phyloP scores from a whole-genome alignment of 805 yeast species.

The Ogataea pilisensis region DNA sequence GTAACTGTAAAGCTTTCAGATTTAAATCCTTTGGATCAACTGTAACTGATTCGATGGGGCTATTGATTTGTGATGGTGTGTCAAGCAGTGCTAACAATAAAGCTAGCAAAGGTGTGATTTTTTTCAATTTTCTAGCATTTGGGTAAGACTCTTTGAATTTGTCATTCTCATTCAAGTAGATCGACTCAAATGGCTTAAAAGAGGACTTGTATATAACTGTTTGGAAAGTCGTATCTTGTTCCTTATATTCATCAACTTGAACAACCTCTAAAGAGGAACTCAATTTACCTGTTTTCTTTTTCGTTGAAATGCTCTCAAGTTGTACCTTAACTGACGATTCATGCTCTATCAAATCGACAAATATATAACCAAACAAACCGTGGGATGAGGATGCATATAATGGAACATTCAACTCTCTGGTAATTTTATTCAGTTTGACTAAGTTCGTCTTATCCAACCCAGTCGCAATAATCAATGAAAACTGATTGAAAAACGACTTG shows the following conservation, averaged over 20 bases:
- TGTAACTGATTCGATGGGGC: constrained; percentile 20
- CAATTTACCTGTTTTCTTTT: constrained; percentile 50
- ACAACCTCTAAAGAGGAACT: constrained; percentile 41
- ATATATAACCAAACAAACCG: constrained; percentile 81
- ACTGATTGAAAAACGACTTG: constrained; percentile 42
- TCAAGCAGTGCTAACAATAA: constrained; percentile 55
- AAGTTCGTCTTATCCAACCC: constrained; percentile 47
- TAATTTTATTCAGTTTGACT: constrained; percentile 44
- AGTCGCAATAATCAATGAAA: constrained; percentile 73
- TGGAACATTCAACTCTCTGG: constrained; percentile 57
- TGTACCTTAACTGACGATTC: constrained; percentile 45
- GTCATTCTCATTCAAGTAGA: constrained; percentile 33
- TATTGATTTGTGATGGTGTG: constrained; percentile 19
- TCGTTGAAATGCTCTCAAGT: constrained; percentile 40
- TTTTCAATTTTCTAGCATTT: constrained; percentile 37
- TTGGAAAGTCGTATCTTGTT: constrained; percentile 35
- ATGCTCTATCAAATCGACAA: constrained; percentile 72
- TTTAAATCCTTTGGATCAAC: constrained; percentile 29
- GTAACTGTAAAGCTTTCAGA: constrained; percentile 26
- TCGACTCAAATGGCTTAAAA: constrained; percentile 35
- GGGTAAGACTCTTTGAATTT: constrained; percentile 25
- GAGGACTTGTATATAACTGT: constrained; percentile 33
- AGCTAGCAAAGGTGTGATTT: constrained; percentile 56
- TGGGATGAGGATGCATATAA: constrained; percentile 64
- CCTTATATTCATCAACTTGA: constrained; percentile 33